phyloP scores from a whole-genome alignment of 179 eudicot species.

The Silene noctiflora region DNA sequence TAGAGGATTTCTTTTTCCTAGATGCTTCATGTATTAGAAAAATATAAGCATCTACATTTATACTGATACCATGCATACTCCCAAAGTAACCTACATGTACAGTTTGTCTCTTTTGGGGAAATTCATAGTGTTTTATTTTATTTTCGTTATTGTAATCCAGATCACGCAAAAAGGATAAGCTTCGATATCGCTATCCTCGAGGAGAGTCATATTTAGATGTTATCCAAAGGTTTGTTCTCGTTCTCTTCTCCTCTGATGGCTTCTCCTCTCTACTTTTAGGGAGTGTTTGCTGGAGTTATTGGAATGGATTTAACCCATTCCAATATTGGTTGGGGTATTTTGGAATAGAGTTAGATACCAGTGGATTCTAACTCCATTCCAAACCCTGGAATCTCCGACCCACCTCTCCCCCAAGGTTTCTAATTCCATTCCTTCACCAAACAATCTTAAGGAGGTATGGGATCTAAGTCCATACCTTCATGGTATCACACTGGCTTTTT shows the following conservation, averaged over 20 bases:
- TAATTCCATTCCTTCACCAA: too few species aligned
- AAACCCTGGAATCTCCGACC: too few species aligned
- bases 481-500: neutral
- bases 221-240: constrained; percentile 70
- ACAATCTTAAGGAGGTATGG: too few species aligned
- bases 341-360: too few species aligned
- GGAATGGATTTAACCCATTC: too few species aligned
- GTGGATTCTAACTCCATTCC: too few species aligned
- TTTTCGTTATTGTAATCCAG: constrained; percentile 35
- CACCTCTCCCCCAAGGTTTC: too few species aligned
- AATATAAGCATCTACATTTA: neutral
- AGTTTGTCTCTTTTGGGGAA: neutral
- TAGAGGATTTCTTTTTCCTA: neutral
- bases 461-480: too few species aligned
- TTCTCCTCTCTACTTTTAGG: neutral
- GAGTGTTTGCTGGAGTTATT: neutral
- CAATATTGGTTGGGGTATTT: too few species aligned
- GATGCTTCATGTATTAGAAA: neutral
- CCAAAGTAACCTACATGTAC: too few species aligned
- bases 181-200: constrained; percentile 96
- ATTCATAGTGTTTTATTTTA: neutral
- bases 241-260: neutral
- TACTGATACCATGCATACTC: too few species aligned
- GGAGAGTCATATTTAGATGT: constrained; percentile 99
- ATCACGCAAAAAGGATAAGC: constrained; percentile 87